Base-by-base conservation (phyloP, 2,329 filamentous ascomycete genomes). In the Aspergillus eucalypticola region DNA sequence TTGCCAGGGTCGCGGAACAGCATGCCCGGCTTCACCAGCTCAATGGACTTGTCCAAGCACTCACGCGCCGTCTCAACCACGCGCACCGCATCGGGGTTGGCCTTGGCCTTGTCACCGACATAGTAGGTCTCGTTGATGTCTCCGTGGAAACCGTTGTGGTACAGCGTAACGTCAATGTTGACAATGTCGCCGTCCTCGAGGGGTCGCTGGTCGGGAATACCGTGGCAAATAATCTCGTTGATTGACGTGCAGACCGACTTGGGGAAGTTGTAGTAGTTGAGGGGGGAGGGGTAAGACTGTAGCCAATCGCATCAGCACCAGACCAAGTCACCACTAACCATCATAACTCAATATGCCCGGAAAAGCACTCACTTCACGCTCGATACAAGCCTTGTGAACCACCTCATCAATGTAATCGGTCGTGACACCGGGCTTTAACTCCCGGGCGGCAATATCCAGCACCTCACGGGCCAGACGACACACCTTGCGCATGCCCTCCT, bases 121-220 rank as follows among this genome's bases (percentile, higher is more conserved):
- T 99, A 99, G 80, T 98, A 99, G 11, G 95, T 99, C 81, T 99
- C 95, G 80, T 99, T 99, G 58, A 99, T 82, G 75, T 99, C 95
- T 58, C 92, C 92, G 74, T 99, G 95, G 80, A 94, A 98, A 56
- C 95, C 95, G 62, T 89, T 90, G 75, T 98, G 92, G 78, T 96
- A 99, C 46, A 99, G 81, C 0, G 92, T 93, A 5, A 99, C 91
- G 69, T 99, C 95, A 66, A 99, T 92, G 80, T 99, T 99, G 72
- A 99, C 81, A 66, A 99, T 98, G 71, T 99, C 95, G 63, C 95
- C 95, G 68, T 99, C 94, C 64, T 92, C 79, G 1, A 99, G 84
- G 7, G 90, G 83, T 58, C 95, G 87, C 75, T 96, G 88, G 72
- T 99, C 95, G 15, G 95, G 95, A 65, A 99, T 99, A 56, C 95